Percentiles rank a stretch among this genome's conserved stretches.
Evolutionary conservation across 2,329 filamentous ascomycete species (phyloP).

Genomic region (Huntiella omanensis): DNA sequence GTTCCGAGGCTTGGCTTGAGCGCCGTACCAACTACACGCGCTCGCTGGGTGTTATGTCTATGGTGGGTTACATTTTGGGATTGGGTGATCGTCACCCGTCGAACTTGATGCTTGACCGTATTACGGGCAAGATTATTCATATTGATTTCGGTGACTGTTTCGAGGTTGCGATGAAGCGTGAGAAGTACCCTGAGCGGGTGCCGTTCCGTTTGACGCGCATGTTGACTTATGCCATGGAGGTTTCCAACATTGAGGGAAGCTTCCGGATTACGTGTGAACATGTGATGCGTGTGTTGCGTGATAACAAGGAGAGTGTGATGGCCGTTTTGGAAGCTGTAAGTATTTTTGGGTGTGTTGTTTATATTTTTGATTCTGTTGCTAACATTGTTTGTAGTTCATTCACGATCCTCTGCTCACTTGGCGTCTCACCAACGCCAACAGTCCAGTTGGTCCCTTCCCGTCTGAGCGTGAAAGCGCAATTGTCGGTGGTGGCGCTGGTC

Average conservation of each 20-base stretch:
- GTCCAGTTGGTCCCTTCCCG: slow-evolving; percentile 45
- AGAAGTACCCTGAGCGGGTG: slow-evolving; percentile 95
- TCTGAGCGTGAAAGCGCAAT: slow-evolving; percentile 39
- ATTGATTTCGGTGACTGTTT: slow-evolving; percentile 99
- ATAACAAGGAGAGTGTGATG: slow-evolving; percentile 98
- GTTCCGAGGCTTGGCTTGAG: slow-evolving; percentile 93
- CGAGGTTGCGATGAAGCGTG: slow-evolving; percentile 97
- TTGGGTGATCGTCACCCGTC: slow-evolving; percentile 93
- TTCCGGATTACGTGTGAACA: slow-evolving; percentile 97
- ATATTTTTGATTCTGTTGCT: slow-evolving; percentile 2
- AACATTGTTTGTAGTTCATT: slow-evolving; percentile 75
- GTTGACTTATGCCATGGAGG: slow-evolving; percentile 99
- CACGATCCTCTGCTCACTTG: slow-evolving; percentile 98
- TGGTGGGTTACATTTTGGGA: slow-evolving; percentile 99
- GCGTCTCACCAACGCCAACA: slow-evolving; percentile 54
- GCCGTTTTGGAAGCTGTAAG: slow-evolving; percentile 91
- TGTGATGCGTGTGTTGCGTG: slow-evolving; percentile 88
- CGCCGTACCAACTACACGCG: slow-evolving; percentile 96
- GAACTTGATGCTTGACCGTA: slow-evolving; percentile 90
- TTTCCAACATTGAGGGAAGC: slow-evolving; percentile 97
- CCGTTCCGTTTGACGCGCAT: slow-evolving; percentile 96
- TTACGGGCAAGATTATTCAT: slow-evolving; percentile 93
- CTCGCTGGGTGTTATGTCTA: slow-evolving; percentile 97
- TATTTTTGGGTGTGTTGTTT: slow-evolving; percentile 15
- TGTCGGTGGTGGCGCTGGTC: slow-evolving; percentile 28